Evolutionary conservation across 1,139 yeast genomes (phyloP), one percentile per base, ranked within the genome.

Genomic region (Wickerhamiella infanticola): DNA sequence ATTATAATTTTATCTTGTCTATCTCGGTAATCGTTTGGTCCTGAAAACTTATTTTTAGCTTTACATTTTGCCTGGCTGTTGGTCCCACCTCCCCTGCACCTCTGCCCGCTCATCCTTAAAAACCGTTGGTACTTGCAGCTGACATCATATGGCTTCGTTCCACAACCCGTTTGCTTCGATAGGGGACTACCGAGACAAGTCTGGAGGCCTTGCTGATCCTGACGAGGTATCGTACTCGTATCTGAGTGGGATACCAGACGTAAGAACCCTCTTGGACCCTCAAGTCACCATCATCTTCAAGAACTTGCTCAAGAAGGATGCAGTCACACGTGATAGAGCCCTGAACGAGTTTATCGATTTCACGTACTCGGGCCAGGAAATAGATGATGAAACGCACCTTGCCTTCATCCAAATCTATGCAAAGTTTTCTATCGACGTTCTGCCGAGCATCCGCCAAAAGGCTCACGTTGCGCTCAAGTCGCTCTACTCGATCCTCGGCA

Each of bases 381-480:
- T 61, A 26, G 63, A 66, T 43, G 62, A 63, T 26, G 73, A 75
- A 50, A 79, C 80, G 42, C 65, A 63, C 53, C 74, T 49, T 70
- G 72, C 85, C 3, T 86, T 95, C 94, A 69, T 82, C 35, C 94
- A 84, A 59, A 55, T 83, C 40, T 88, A 83, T 56, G 81, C 95
- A 1, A 84, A 85, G 56, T 63, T 86, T 39, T 72, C 90, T 3
- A 69, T 80, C 9, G 94, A 82, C 52, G 75, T 75, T 47, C 75
- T 88, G 3, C 74, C 81, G 53, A 63, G 65, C 18, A 84, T 84
- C 1, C 69, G 96, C 48, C 51, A 64, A 3, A 58, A 70, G 35
- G 62, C 84, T 3, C 94, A 85, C 58, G 76, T 72, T 50, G 67
- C 79, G 4, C 88, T 86, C 50, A 74, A 79, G 1, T 60, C 61